phyloP scores from a whole-genome alignment of 257 asterid species.

The Buddleja alternifolia region DNA sequence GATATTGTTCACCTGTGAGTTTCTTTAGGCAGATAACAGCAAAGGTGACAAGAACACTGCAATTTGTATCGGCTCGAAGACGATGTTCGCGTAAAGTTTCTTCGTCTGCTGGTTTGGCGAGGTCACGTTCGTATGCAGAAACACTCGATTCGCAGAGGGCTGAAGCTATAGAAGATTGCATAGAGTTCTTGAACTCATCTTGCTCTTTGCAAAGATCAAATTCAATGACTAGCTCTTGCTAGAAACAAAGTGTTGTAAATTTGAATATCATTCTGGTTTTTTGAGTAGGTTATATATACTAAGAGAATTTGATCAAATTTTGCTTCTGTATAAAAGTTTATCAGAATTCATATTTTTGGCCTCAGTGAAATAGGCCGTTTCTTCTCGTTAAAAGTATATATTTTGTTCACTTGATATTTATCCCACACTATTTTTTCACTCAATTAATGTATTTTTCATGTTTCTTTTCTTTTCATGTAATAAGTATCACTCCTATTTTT shows the following conservation, averaged over 20 bases:
- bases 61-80: constrained; percentile 40
- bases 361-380: too few relatives aligned
- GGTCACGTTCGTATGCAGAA: constrained; percentile 79
- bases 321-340: too few relatives aligned
- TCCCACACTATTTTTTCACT: too few relatives aligned
- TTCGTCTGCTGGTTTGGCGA: constrained; percentile 63
- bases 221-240: constrained; percentile 64
- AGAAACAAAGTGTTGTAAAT: neutral
- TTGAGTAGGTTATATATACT: too few relatives aligned
- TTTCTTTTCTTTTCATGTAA: too few relatives aligned
- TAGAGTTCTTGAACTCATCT: constrained; percentile 82
- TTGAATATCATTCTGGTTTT: too few relatives aligned
- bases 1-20: constrained; percentile 42
- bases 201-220: constrained; percentile 63
- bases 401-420: too few relatives aligned
- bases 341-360: too few relatives aligned
- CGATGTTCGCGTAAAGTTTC: constrained; percentile 57
- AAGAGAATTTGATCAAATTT: too few relatives aligned
- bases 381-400: too few relatives aligned
- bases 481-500: too few relatives aligned
- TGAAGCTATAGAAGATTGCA: constrained; percentile 91
- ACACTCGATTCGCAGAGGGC: constrained; percentile 79
- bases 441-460: too few relatives aligned
- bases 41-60: constrained; percentile 56
- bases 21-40: constrained; percentile 59